Base-by-base conservation (phyloP, 1,284 basidiomycete genomes). In the Melampsora americana region DNA sequence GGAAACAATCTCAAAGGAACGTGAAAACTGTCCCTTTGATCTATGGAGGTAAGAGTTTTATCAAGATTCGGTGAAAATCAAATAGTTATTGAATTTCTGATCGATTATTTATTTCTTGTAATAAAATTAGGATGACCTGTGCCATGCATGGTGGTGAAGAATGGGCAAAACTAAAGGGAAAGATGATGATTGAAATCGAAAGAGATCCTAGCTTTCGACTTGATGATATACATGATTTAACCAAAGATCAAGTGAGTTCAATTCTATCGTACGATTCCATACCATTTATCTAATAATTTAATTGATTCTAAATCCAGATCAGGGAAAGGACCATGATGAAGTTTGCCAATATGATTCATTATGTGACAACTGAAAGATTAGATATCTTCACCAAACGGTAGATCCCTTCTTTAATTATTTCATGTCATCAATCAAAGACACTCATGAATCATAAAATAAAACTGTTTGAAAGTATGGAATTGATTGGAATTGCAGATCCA, bases 181-280 rank as follows among this genome's bases (percentile, higher is more conserved):
- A 62, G 26, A 79, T 78, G 39, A 78, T 78, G 77, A 61, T 76
- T 59, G 62, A 84, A 82, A 83, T 85, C 77, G 84, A 85, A 20
- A 82, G 86, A 53, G 84, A 86, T 80, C 85, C 85, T 7, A 83
- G 84, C n/a, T 86, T 86, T 83, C 84, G 84, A 79, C 82, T 85
- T 35, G 83, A 82, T 60, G 86, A 87, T 81, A 85, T 87, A 69
- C 86, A 87, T 79, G 87, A 87, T 80, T 80, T 87, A 14, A 83
- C 84, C 53, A 87, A 86, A 81, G 86, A 86, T 69, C 83, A 87
- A 80, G 81, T 87, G 7, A 80, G 86, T 35, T 84, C 85, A n/a
- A n/a, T n/a, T n/a, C n/a, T n/a, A n/a, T n/a, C n/a, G n/a, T n/a
- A n/a, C n/a, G n/a, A n/a, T n/a, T n/a, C n/a, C n/a, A n/a, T n/a